Evolutionary conservation across 1,284 basidiomycete genomes (phyloP).

Genomic region (Apiotrichum veenhuisii): DNA sequence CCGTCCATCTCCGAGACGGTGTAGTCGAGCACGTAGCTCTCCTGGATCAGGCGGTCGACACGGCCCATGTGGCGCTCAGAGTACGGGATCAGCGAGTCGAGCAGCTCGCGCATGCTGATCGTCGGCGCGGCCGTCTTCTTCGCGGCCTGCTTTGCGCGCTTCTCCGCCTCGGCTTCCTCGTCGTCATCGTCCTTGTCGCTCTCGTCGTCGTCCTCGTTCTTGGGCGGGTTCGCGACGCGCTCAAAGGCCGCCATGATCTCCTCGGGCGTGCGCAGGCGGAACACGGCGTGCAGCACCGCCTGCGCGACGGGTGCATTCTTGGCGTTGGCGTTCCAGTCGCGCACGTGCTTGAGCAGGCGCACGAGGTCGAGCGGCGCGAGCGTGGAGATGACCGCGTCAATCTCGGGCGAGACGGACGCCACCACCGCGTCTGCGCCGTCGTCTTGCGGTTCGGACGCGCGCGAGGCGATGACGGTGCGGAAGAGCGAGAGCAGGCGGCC

Average conservation of each 20-base stretch:
- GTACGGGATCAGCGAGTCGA: constrained; percentile 86
- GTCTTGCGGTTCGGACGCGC: neutral
- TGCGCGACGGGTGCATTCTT: constrained; percentile 85
- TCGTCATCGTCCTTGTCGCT: constrained; percentile 35
- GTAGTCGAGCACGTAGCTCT: constrained; percentile 91
- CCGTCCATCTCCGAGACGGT: constrained; percentile 87
- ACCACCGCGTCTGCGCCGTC: constrained; percentile 3
- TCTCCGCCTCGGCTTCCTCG: constrained; percentile 29
- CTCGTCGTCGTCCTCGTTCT: constrained; percentile 24
- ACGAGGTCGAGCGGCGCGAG: constrained; percentile 71
- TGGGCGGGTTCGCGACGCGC: constrained; percentile 27
- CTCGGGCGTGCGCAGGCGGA: constrained; percentile 69
- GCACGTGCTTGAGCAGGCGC: constrained; percentile 73
- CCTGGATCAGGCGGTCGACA: constrained; percentile 81
- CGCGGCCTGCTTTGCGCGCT: constrained; percentile 12
- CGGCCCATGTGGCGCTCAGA: constrained; percentile 85
- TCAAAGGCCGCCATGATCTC: constrained; percentile 70
- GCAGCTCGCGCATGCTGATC: constrained; percentile 62
- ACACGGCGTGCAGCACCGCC: constrained; percentile 71
- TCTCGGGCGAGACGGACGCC: constrained; percentile 63
- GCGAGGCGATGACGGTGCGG: constrained; percentile 55
- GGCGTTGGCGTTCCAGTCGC: constrained; percentile 91
- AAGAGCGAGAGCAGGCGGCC: constrained; percentile 81
- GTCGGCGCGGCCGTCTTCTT: constrained; percentile 16
- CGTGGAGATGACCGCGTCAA: constrained; percentile 76